Base-by-base conservation (phyloP, 2,329 filamentous ascomycete genomes). In the Botrytis fragariae region DNA sequence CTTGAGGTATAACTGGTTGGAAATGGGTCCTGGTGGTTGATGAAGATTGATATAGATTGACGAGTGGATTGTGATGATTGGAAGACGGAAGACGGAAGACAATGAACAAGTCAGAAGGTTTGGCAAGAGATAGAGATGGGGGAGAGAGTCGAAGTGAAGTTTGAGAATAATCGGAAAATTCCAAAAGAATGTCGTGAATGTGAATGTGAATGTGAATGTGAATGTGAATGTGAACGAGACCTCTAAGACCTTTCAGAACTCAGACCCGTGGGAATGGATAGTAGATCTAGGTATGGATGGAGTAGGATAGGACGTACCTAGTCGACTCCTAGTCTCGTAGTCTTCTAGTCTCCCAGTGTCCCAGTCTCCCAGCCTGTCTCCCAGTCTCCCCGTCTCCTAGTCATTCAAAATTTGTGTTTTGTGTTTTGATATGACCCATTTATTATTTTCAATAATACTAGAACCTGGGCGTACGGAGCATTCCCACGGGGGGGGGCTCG, bases 41-140 rank as follows among this genome's bases (percentile, higher is more conserved):
- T 72, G 51, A 68, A 68, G 29, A 54, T 72, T 54, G 71, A 72
- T 39, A 29, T 60, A 60, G 29, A 54, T 72, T 54, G 71, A 68
- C n/a, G 39, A 68, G 64, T 67, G 45, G 64, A 67, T 54, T 67
- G 9, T 39, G 64, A 9, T 39, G 45, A 39, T 39, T 39, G 37
- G 16, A 16, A 37, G 48, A 68, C 45, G 45, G 45, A n/a, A 37
- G 48, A 72, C 18, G 39, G 37, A 67, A 39, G 51, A 57, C 45
- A 67, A 67, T 39, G 20, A 25, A 60, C 37, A 72, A 72, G 62
- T 72, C 61, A 72, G 61, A 72, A 72, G 61, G 37, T 57, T 54
- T 54, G 25, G 48, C 48, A n/a, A 51, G 4, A 25, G 45, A 25
- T 25, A 25, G 45, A 51, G 45, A 54, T n/a, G 48, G 48, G 12